Evolutionary conservation across 805 yeast genomes (phyloP).

Genomic region (Wickerhamomyces rabaulensis): DNA sequence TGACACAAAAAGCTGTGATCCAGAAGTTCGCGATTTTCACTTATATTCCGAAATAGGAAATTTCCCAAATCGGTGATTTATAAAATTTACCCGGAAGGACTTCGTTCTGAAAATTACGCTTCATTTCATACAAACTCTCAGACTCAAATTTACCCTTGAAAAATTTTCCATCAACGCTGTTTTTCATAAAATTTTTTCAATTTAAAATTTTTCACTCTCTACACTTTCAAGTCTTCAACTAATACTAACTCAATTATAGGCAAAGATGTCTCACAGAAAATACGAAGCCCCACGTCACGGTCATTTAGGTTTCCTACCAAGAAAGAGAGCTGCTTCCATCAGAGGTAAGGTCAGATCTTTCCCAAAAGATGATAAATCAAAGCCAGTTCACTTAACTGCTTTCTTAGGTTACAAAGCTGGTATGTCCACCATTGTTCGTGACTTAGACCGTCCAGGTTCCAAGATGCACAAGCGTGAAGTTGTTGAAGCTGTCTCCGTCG

Average conservation of each 20-base stretch:
- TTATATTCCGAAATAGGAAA: neutral
- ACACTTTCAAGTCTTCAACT: constrained; percentile 15
- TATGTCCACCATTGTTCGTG: constrained; percentile 99
- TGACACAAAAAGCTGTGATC: too few relatives aligned
- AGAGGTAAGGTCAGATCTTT: constrained; percentile 99
- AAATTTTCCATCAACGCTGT: neutral
- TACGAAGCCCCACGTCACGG: constrained; percentile 99
- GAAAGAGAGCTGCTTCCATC: constrained; percentile 98
- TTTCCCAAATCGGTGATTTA: neutral
- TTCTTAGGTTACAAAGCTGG: constrained; percentile 99
- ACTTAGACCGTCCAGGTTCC: constrained; percentile 99
- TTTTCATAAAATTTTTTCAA: constrained; percentile 10
- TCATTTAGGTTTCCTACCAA: constrained; percentile 99
- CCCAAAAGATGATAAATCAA: constrained; percentile 97
- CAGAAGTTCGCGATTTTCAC: too few relatives aligned
- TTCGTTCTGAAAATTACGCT: neutral
- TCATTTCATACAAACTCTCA: neutral
- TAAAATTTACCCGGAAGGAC: neutral
- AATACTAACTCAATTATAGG: constrained; percentile 14
- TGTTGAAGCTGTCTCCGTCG: constrained; percentile 98
- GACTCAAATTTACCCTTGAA: neutral
- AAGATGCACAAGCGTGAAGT: constrained; percentile 99
- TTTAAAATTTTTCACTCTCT: constrained; percentile 14
- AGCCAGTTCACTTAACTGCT: constrained; percentile 98
- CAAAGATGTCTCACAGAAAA: constrained; percentile 97